Percentiles rank a stretch among this genome's conserved stretches.
These are phyloP conservation scores for Yarrowia osloensis DNA, from an alignment of 805 yeast species.

Conservation along the genomic window DNA sequence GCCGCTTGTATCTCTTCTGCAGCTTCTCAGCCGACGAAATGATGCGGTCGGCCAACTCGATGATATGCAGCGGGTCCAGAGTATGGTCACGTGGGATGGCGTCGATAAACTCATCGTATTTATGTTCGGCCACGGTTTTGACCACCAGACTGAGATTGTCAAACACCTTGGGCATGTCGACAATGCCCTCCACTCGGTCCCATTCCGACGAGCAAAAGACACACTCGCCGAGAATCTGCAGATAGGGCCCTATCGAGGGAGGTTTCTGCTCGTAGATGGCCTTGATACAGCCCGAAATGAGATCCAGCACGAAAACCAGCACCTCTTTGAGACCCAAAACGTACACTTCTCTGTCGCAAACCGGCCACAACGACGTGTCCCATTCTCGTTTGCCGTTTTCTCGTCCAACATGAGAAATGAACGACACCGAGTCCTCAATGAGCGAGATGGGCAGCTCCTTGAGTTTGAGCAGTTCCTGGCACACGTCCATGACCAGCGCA, in stretches of 20 bases:
- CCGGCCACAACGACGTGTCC: conserved; percentile 19
- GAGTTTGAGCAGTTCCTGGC: conserved; percentile 44
- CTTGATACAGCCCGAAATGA: not conserved
- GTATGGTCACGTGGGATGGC: conserved; percentile 62
- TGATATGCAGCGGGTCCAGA: conserved; percentile 56
- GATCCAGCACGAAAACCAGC: conserved; percentile 43
- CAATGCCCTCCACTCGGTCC: not conserved
- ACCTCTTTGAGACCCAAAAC: conserved; percentile 43
- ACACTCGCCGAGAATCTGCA: conserved; percentile 53
- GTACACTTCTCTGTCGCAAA: conserved; percentile 15
- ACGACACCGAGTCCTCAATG: conserved; percentile 44
- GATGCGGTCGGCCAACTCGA: conserved; percentile 57
- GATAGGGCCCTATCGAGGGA: conserved; percentile 60
- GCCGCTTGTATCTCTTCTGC: conserved; percentile 61
- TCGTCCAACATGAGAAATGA: conserved; percentile 38
- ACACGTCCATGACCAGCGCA: conserved; percentile 54
- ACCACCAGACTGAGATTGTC: conserved; percentile 36
- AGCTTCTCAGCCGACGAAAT: conserved; percentile 52
- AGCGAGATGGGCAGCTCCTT: conserved; percentile 40
- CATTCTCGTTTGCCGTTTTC: conserved; percentile 37
- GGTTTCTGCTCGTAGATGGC: conserved; percentile 43
- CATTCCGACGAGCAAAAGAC: conserved; percentile 49
- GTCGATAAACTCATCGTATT: conserved; percentile 49
- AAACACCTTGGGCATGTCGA: conserved; percentile 9
- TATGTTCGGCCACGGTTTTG: conserved; percentile 47